A percentile compares a stretch with the other conserved stretches of the same genome.
phyloP scores from a whole-genome alignment of 176 grass and related monocot genomes.

The Carex parvula region DNA sequence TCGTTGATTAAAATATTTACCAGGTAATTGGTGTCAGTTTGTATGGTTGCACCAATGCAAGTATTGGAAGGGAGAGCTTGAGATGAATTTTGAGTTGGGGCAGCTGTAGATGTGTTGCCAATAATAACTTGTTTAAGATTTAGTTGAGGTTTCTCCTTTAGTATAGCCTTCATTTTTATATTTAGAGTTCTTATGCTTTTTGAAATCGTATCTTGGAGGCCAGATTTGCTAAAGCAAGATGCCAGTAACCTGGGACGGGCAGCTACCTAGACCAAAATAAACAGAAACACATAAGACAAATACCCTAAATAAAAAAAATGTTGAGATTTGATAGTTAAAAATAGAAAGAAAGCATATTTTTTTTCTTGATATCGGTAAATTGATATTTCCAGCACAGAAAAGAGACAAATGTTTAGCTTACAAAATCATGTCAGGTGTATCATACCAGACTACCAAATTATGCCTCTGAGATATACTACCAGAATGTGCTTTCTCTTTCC shows the following conservation, averaged over 20 bases:
- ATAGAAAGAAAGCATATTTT: neutral
- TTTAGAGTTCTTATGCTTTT: conserved; percentile 37
- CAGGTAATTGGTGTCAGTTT: conserved; percentile 31
- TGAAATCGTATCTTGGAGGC: conserved; percentile 11
- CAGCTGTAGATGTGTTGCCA: neutral
- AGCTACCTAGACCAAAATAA: neutral
- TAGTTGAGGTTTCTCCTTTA: conserved; percentile 37
- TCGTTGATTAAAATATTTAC: conserved; percentile 22
- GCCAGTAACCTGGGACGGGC: conserved; percentile 32
- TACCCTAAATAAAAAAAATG: neutral
- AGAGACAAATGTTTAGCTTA: neutral
- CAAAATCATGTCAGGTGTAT: neutral
- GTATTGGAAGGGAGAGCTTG: neutral
- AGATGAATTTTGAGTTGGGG: neutral
- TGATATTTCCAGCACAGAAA: neutral
- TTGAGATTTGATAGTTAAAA: neutral
- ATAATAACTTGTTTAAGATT: conserved; percentile 29
- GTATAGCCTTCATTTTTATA: conserved; percentile 40
- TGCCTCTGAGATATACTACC: neutral
- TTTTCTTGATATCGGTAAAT: neutral
- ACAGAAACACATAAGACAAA: neutral
- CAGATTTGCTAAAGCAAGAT: conserved; percentile 40
- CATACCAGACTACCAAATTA: neutral
- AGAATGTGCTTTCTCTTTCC: neutral
- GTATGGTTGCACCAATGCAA: conserved; percentile 33